Percentiles rank a stretch among this genome's conserved stretches.
Evolutionary conservation across 495 filamentous ascomycete genomes (phyloP).

Genomic region (Lepraria neglecta): DNA sequence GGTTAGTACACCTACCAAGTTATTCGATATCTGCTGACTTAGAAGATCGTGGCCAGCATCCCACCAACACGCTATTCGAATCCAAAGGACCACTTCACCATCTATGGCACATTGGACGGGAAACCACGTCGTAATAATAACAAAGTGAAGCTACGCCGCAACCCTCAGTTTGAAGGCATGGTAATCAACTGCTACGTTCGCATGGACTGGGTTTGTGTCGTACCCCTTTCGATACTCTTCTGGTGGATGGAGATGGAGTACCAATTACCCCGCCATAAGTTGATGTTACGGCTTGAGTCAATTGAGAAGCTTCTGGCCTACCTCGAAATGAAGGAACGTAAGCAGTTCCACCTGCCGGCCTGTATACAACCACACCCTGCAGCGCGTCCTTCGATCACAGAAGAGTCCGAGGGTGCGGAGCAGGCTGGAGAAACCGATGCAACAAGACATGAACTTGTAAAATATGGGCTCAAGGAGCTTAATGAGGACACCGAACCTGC

Average conservation of each 20-base stretch:
- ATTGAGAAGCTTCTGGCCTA: background rate
- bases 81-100: background rate
- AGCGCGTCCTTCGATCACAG: too few relatives aligned
- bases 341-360: too few relatives aligned
- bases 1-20: background rate
- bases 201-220: background rate
- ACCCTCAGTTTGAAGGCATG: background rate
- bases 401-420: too few relatives aligned
- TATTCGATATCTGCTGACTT: background rate
- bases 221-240: background rate
- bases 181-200: background rate
- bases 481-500: too few relatives aligned
- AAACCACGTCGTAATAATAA: background rate
- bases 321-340: background rate
- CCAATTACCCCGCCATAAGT: background rate
- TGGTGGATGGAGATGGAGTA: background rate
- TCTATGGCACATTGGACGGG: background rate
- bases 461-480: too few relatives aligned
- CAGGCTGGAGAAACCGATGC: too few relatives aligned
- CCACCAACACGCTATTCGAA: conserved; percentile 6
- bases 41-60: conserved; percentile 5
- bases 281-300: conserved; percentile 4
- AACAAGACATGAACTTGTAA: too few relatives aligned
- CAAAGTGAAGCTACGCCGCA: conserved; percentile 5
- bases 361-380: too few relatives aligned